phyloP scores from a whole-genome alignment of 345 rosid species.

The Laguncularia racemosa region DNA sequence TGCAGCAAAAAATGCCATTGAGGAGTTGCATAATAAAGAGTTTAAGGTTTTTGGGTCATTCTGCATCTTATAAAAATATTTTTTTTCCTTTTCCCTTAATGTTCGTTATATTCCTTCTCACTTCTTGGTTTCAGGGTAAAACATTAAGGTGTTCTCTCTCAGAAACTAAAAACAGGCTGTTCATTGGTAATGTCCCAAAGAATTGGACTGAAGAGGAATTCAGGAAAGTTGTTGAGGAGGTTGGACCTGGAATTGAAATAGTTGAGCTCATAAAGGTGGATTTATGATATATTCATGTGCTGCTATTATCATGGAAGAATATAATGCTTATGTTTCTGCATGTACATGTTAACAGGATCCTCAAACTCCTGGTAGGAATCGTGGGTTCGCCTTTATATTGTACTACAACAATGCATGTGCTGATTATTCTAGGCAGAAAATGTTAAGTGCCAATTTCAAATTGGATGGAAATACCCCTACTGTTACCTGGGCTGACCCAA shows the following conservation, averaged over 20 bases:
- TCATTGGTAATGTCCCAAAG: conserved; percentile 98
- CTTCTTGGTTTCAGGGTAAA: conserved; percentile 62
- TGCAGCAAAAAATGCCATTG: conserved; percentile 74
- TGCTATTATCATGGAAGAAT: conserved; percentile 1
- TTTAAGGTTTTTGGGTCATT: conserved; percentile 52
- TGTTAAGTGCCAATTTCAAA: conserved; percentile 73
- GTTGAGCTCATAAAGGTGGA: conserved; percentile 86
- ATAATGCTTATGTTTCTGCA: conserved; percentile 10
- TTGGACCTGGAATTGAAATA: conserved; percentile 92
- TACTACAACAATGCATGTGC: conserved; percentile 99
- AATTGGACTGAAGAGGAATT: conserved; percentile 85
- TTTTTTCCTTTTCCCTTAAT: background rate
- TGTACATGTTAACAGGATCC: conserved; percentile 63
- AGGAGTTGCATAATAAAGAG: conserved; percentile 83
- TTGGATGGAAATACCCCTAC: conserved; percentile 91
- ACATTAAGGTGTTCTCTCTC: conserved; percentile 86
- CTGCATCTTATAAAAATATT: background rate
- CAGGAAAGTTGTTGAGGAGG: conserved; percentile 60
- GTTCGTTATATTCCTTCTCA: conserved; percentile 3
- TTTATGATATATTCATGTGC: conserved; percentile 13
- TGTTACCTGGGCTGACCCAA: conserved; percentile 99
- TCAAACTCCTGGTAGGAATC: conserved; percentile 68
- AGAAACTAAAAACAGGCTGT: conserved; percentile 87
- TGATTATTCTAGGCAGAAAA: conserved; percentile 93
- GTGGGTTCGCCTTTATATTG: conserved; percentile 93